These are phyloP conservation scores for Lipomyces spencermartinsiae DNA, from an alignment of 805 yeast species.

Conservation along the genomic window DNA sequence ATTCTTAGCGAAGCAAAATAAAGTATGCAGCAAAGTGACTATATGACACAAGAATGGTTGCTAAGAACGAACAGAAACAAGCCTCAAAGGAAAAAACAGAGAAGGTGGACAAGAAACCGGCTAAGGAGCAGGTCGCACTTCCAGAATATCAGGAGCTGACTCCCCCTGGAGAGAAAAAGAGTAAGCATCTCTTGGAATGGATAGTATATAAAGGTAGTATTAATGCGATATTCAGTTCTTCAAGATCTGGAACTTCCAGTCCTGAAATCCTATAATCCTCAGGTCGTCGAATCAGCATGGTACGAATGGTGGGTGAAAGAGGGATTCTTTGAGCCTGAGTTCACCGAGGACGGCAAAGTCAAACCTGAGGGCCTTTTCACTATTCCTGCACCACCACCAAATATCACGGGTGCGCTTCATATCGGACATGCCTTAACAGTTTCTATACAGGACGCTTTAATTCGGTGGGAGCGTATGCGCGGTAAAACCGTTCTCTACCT, in stretches of 20 bases:
- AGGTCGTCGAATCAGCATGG: conserved; percentile 95
- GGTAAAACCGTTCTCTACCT: conserved; percentile 91
- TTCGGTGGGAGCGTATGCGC: conserved; percentile 95
- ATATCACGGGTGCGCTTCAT: conserved; percentile 97
- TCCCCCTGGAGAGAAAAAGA: conserved; percentile 86
- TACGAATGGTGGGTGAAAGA: conserved; percentile 94
- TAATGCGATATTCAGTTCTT: conserved; percentile 50
- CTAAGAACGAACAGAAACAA: conserved; percentile 45
- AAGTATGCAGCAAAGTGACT: conserved; percentile 43
- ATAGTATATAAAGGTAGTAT: neutral
- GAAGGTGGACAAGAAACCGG: conserved; percentile 58
- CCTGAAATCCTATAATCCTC: conserved; percentile 91
- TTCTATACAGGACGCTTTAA: conserved; percentile 89
- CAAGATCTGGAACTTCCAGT: conserved; percentile 91
- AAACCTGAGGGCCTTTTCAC: conserved; percentile 85
- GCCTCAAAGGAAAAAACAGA: conserved; percentile 51
- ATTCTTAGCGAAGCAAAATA: conserved; percentile 84
- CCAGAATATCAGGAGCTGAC: conserved; percentile 91
- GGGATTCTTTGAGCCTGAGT: conserved; percentile 88
- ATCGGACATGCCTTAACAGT: conserved; percentile 98
- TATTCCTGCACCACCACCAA: conserved; percentile 99
- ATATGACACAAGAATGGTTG: neutral
- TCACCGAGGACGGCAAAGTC: conserved; percentile 71
- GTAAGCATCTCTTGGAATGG: conserved; percentile 11
- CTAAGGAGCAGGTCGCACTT: conserved; percentile 68